Conservation (phyloP, 2,329 filamentous ascomycete genomes). For the Immersiporthe knoxdaviesiana region DNA sequence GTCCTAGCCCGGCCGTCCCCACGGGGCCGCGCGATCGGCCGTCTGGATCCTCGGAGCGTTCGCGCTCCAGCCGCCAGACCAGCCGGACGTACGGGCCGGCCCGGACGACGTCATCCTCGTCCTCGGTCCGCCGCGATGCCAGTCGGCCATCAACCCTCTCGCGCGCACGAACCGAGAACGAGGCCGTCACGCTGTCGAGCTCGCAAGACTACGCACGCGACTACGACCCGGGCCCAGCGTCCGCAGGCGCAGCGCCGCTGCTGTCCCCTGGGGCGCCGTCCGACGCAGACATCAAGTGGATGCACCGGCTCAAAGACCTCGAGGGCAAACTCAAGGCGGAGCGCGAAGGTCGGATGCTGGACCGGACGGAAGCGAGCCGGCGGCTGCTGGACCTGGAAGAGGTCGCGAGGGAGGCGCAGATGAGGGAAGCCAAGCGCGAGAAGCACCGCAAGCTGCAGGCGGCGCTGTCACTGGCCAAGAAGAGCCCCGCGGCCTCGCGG, state of each 20-base stretch:
- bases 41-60: slow-evolving; percentile 29
- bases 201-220: slow-evolving; percentile 25
- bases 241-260: slow-evolving; percentile 32
- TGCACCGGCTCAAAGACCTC: slow-evolving; percentile 81
- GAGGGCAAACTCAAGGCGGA: slow-evolving; percentile 90
- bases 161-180: slow-evolving; percentile 35
- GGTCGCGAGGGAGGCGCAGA: slow-evolving; percentile 49
- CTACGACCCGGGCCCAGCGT: slow-evolving; percentile 28
- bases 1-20: slow-evolving; percentile 57
- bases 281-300: slow-evolving; percentile 71
- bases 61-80: slow-evolving; percentile 21
- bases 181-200: slow-evolving; percentile 10
- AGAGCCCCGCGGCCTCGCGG: background rate
- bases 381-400: slow-evolving; percentile 76
- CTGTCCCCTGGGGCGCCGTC: slow-evolving; percentile 39
- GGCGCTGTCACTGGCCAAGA: slow-evolving; percentile 13
- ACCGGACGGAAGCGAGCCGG: slow-evolving; percentile 81
- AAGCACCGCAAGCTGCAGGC: slow-evolving; percentile 27
- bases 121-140: slow-evolving; percentile 26
- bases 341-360: slow-evolving; percentile 80
- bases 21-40: slow-evolving; percentile 50
- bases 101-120: slow-evolving; percentile 28
- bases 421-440: slow-evolving; percentile 34
- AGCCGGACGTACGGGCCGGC: slow-evolving; percentile 32
- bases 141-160: slow-evolving; percentile 40